Base-by-base conservation (phyloP, 306 rosid genomes). In the Rosa lucieae region DNA sequence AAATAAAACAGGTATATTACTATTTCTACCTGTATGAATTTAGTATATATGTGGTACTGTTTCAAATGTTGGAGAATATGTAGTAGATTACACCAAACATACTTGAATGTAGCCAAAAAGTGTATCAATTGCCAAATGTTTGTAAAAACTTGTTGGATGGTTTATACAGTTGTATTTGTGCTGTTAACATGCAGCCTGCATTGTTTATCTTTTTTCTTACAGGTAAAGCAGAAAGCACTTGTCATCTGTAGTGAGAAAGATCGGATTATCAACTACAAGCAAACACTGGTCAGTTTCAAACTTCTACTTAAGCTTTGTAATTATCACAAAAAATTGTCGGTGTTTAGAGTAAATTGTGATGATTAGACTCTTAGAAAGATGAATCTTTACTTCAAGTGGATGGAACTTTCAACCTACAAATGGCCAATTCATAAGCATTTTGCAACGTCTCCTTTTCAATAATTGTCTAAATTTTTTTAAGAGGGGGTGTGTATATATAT, bases 181-280 rank as follows among this genome's bases (percentile, higher is more conserved):
- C 4, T 44, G 49, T 10, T 77, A n/a, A 51, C 78, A 72, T 72
- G 63, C 26, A 1, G 8, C 26, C 52, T 59, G 10, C 26, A 42
- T 20, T 40, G 8, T 61, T 43, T 10, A 14, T 13, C 9, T 15
- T 17, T n/a, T 11, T 18, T 40, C 44, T 68, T 56, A 49, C 80
- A 89, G 92, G 90, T 89, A 76, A 82, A 80, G 77, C 90, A 89
- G 80, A 82, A 80, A 81, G 73, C 78, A 59, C 92, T 89, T 26
- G 6, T 89, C 70, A 84, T 89, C 70, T 83, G 84, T 11, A 73
- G 92, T 47, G 90, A 89, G 83, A 67, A 74, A 0, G 92, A 89
- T 78, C 81, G 48, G 17, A 86, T 89, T 49, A 67, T 89, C 77
- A 37, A 78, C 86, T 84, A 84, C 79, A 82, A 89, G 77, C 82